Conservation (phyloP, 2,329 filamentous ascomycete genomes). For the Trichoderma asperellum region DNA sequence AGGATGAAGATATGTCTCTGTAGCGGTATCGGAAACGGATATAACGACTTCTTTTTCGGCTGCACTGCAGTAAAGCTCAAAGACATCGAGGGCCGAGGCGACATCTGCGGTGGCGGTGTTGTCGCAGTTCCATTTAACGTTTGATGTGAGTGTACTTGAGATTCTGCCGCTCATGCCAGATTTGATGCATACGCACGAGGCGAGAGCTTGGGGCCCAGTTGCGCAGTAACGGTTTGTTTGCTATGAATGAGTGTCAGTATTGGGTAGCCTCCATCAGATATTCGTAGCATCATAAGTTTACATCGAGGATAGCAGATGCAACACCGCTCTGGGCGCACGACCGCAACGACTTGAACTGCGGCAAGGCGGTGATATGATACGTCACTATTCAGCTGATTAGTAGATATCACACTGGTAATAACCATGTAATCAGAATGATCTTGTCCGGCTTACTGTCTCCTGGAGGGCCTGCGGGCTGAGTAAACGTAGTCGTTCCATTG, state of each 20-base stretch:
- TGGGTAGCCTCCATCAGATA: background rate
- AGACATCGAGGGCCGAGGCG: slow-evolving; percentile 51
- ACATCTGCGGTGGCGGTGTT: slow-evolving; percentile 50
- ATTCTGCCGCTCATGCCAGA: slow-evolving; percentile 50
- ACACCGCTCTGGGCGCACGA: slow-evolving; percentile 52
- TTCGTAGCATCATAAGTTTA: slow-evolving; percentile 35
- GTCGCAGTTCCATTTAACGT: slow-evolving; percentile 50
- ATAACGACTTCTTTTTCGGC: slow-evolving; percentile 48
- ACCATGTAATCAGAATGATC: background rate
- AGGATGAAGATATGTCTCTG: slow-evolving; percentile 30
- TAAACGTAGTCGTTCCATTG: slow-evolving; percentile 54
- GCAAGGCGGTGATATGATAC: slow-evolving; percentile 58
- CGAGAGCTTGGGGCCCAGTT: slow-evolving; percentile 52
- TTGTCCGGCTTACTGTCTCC: slow-evolving; percentile 52
- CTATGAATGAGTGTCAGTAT: slow-evolving; percentile 19
- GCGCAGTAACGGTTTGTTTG: slow-evolving; percentile 49
- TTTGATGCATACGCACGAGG: slow-evolving; percentile 58
- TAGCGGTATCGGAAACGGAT: slow-evolving; percentile 47
- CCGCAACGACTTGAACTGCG: slow-evolving; percentile 50
- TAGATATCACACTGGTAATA: background rate
- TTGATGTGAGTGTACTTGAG: slow-evolving; percentile 49
- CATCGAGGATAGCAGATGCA: slow-evolving; percentile 47
- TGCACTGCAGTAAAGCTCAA: slow-evolving; percentile 55
- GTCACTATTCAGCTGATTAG: slow-evolving; percentile 47
- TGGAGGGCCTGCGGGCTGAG: slow-evolving; percentile 50